Base-by-base conservation (phyloP, 805 yeast species). In the Teunomyces tritomae region DNA sequence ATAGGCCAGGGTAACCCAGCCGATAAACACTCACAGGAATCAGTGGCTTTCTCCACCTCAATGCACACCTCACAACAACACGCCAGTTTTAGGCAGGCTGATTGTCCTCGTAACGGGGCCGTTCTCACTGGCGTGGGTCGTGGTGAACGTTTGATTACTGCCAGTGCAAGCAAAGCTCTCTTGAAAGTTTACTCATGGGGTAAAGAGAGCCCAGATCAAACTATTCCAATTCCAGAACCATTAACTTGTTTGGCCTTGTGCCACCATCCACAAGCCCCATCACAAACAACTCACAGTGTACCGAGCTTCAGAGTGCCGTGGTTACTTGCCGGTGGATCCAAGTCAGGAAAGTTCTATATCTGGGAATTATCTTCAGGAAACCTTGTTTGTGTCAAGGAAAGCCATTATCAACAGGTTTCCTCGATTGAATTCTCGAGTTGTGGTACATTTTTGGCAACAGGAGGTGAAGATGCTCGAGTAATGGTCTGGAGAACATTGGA, bases 281-380 rank as follows among this genome's bases (percentile, higher is more conserved):
- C 28, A 53, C 55, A 24, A 42, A 54, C 53, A 6, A 46, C 49
- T 11, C 55, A 53, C 8, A 59, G 51, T 11, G 59, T 64, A 16
- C 76, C 82, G 4, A 65, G 60, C 39, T 78, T 74, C 60, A 68
- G 79, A 51, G 59, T 77, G 33, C 85, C 86, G 16, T 84, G 86
- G 77, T 61, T 87, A 34, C 64, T 94, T 24, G 84, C 82, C 5
- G 96, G 85, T 39, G 90, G 92, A 50, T 76, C 94, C 45, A 61
- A 72, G 49, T 59, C 84, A n/a, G 98, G 98, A 9, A 79, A 83
- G 54, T 52, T 94, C 11, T 87, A 87, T 59, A 64, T 91, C 1
- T 92, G 98, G 98, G 96, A 89, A 57, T 61, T 91, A 44, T 65
- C 76, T 8, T 85, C 94, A 1, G 98, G 98, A 0, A 67, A 80